Base-by-base conservation (phyloP, 2,329 filamentous ascomycete species). In the Aureobasidium sp. region DNA sequence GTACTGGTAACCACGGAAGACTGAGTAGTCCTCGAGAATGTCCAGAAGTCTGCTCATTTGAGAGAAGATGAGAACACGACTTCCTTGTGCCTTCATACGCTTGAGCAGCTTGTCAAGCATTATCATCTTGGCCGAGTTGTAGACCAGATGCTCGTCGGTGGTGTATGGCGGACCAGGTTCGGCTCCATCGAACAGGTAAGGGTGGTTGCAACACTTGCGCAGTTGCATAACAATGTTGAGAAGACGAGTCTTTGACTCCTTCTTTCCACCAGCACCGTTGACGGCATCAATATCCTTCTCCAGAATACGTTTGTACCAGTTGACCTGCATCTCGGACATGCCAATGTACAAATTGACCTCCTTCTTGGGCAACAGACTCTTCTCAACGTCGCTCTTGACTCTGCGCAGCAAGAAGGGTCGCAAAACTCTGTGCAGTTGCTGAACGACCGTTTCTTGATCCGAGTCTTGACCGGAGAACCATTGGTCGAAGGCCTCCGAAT, bases 161-260 rank as follows among this genome's bases (percentile, higher is more conserved):
- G 95, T 99, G 73, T 97, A 99, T 1, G 95, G 94, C 13, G 94
- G 95, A 32, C 94, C 94, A 46, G 94, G 94, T 73, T 99, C 94
- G 10, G 94, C 94, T 61, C 94, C 94, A 73, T 99, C 94, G 68
- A 99, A 99, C 0, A 99, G 84, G 70, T 99, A 99, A 0, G 94
- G 94, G 72, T 99, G 94, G 70, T 99, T 99, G 75, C 94, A 99
- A 77, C 94, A 99, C 77, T 99, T 99, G 69, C 94, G 88, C 66
- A 99, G 84, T 76, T 99, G 94, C 94, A 99, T 99, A 69, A 99
- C 94, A 71, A 99, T 99, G 77, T 99, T 99, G 66, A 99, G 82
- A 26, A 99, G 83, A 66, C 94, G 87, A 1, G 94, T 99, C 79
- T 99, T 99, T 36, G 93, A 97, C 77, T 99, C 94, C 64, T 92